These are phyloP conservation scores for Botrytis deweyae DNA, from an alignment of 2,329 filamentous ascomycete species.

Conservation along the genomic window DNA sequence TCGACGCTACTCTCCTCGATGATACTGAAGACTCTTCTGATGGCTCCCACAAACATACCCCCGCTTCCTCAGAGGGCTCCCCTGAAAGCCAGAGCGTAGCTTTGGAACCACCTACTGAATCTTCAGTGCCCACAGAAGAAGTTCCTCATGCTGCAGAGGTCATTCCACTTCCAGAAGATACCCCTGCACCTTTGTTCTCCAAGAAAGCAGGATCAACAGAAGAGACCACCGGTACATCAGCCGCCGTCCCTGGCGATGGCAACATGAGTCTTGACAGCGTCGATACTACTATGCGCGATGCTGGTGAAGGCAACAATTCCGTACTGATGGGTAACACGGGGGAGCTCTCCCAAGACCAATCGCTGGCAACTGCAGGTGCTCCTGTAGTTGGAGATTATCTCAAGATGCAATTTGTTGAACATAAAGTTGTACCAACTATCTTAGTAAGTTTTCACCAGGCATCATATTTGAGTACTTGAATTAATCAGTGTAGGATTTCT, in stretches of 20 bases:
- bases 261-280: slow-evolving; percentile 29
- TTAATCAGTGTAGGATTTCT: slow-evolving; percentile 69
- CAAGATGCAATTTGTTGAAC: slow-evolving; percentile 94
- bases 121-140: slow-evolving; percentile 20
- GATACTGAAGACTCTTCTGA: slow-evolving; percentile 26
- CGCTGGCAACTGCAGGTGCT: slow-evolving; percentile 26
- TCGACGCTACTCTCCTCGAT: slow-evolving; percentile 24
- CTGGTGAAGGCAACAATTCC: slow-evolving; percentile 36
- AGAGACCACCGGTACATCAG: slow-evolving; percentile 19
- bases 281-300: slow-evolving; percentile 40
- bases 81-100: slow-evolving; percentile 22
- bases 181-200: slow-evolving; percentile 65
- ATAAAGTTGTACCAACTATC: slow-evolving; percentile 92
- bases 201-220: slow-evolving; percentile 40
- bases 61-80: slow-evolving; percentile 35
- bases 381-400: slow-evolving; percentile 92
- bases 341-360: slow-evolving; percentile 28
- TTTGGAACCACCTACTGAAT: slow-evolving; percentile 24
- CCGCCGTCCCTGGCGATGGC: slow-evolving; percentile 31
- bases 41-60: slow-evolving; percentile 27
- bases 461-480: slow-evolving; percentile 15
- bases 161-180: slow-evolving; percentile 58
- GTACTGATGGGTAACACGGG: slow-evolving; percentile 36
- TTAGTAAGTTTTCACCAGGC: slow-evolving; percentile 60
- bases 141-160: slow-evolving; percentile 22